Percentiles rank a stretch among this genome's conserved stretches.
Conservation (phyloP, 169 alveolate genomes). For the Cryptosporidium andersoni region DNA sequence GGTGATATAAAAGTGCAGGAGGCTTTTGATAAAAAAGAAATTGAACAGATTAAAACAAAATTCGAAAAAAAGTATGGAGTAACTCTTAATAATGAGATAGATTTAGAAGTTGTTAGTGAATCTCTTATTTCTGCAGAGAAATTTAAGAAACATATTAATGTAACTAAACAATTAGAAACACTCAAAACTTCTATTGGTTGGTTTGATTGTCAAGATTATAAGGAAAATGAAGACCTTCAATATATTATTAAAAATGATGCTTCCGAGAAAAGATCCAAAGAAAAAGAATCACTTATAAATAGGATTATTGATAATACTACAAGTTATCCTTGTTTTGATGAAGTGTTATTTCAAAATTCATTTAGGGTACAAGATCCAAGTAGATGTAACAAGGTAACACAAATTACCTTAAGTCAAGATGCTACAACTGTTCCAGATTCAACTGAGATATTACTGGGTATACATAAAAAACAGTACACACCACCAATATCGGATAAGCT, state of each 20-base stretch:
- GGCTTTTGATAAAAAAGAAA: too few relatives aligned
- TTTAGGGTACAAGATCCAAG: conserved; percentile 58
- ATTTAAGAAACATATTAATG: neutral
- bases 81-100: conserved; percentile 7
- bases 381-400: conserved; percentile 25
- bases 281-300: conserved; percentile 5
- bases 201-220: neutral
- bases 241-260: conserved; percentile 23
- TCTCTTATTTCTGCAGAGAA: conserved; percentile 1
- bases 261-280: neutral
- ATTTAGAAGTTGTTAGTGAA: conserved; percentile 36
- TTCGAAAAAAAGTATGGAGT: conserved; percentile 56
- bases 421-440: conserved; percentile 59
- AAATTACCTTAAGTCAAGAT: conserved; percentile 26
- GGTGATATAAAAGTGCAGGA: conserved; percentile 1
- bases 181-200: conserved; percentile 42
- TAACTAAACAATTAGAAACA: conserved; percentile 14
- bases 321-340: conserved; percentile 62
- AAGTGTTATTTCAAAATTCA: conserved; percentile 48
- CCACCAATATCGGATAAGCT: conserved; percentile 68
- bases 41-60: conserved; percentile 21
- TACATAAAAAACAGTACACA: conserved; percentile 58
- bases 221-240: conserved; percentile 1
- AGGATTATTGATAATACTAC: conserved; percentile 64
- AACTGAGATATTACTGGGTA: conserved; percentile 15